Percentiles rank a stretch among this genome's conserved stretches.
These are phyloP conservation scores for Boletus smithii DNA, from an alignment of 1,284 basidiomycete genomes.

Conservation along the genomic window DNA sequence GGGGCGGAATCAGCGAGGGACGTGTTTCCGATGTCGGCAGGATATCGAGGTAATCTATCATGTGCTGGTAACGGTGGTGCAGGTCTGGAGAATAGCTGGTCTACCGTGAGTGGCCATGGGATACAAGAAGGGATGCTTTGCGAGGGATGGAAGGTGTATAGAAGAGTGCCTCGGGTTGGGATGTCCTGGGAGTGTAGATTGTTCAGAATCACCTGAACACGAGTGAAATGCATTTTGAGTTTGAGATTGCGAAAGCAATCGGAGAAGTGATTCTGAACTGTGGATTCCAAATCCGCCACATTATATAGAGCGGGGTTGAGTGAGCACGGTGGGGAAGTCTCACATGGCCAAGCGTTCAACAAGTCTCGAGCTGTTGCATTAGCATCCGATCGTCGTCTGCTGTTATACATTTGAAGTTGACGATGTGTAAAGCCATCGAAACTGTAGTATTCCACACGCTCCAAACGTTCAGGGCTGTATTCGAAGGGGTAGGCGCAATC, in stretches of 20 bases:
- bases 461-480: constrained; percentile 10
- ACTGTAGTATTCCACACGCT: neutral
- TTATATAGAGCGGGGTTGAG: constrained; percentile 11
- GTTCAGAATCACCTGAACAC: constrained; percentile 13
- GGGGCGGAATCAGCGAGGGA: neutral
- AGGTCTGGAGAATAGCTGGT: constrained; percentile 11
- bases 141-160: constrained; percentile 14
- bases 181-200: neutral
- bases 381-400: constrained; percentile 6
- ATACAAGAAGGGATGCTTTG: neutral
- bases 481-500: constrained; percentile 7
- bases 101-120: neutral
- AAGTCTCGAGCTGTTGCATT: neutral
- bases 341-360: neutral
- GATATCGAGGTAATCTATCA: neutral
- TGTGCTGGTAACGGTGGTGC: neutral
- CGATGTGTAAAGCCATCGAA: neutral
- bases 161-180: neutral
- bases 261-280: constrained; percentile 4
- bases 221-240: constrained; percentile 6
- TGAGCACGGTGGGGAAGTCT: neutral
- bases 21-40: neutral
- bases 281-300: neutral
- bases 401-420: constrained; percentile 6
- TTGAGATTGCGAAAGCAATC: constrained; percentile 14